Percentiles rank a stretch among this genome's conserved stretches.
Conservation (phyloP, 108 stramenopile species). For the Bacterosira constricta region DNA sequence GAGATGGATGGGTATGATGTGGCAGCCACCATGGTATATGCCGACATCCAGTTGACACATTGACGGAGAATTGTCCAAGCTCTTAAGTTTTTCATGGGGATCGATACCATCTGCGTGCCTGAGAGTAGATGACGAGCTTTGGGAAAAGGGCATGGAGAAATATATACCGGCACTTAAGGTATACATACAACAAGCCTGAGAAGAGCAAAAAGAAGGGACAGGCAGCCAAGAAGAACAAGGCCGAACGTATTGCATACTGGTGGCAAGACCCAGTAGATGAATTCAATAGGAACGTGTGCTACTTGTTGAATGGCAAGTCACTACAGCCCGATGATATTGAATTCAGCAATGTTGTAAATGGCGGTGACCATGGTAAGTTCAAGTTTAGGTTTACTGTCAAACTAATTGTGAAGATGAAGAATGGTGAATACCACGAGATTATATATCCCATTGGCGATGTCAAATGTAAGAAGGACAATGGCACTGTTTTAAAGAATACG, state of each 20-base stretch:
- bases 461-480: conserved; percentile 15
- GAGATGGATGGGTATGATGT: not conserved
- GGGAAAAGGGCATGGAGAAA: not conserved
- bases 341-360: conserved; percentile 7
- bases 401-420: not conserved
- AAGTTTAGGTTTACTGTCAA: conserved; percentile 7
- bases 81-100: not conserved
- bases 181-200: not conserved
- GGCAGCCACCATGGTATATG: not conserved
- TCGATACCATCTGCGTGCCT: not conserved
- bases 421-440: too few relatives aligned
- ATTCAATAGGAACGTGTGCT: not conserved
- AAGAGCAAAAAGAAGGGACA: not conserved
- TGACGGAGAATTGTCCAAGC: too few relatives aligned
- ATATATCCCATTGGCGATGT: not conserved
- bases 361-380: conserved; percentile 18
- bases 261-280: not conserved
- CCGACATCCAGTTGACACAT: too few relatives aligned
- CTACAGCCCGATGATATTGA: conserved; percentile 1
- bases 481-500: not conserved
- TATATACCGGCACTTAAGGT: not conserved
- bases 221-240: too few relatives aligned
- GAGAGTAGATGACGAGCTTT: not conserved
- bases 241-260: too few relatives aligned
- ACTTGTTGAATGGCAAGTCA: not conserved